Evolutionary conservation across 257 asterid genomes (phyloP).

Genomic region (Perilla frutescens): DNA sequence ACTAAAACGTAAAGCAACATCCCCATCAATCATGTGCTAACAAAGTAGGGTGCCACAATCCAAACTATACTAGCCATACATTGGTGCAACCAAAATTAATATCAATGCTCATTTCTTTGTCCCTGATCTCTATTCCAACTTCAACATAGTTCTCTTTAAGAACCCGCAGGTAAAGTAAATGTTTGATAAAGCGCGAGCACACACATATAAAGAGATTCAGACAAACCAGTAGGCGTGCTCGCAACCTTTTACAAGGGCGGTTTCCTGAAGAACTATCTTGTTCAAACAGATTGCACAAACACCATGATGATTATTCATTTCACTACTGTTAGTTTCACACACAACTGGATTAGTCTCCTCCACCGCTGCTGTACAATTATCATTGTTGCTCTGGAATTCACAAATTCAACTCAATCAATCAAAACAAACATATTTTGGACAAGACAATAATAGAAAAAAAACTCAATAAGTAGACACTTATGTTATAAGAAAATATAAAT

Average conservation of each 20-base stretch:
- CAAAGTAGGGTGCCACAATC: conserved; percentile 1
- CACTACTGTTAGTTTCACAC: conserved; percentile 31
- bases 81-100: background rate
- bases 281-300: conserved; percentile 74
- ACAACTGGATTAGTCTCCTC: conserved; percentile 37
- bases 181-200: background rate
- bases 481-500: background rate
- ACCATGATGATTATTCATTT: conserved; percentile 56
- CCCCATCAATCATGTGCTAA: background rate
- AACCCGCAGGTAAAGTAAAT: background rate
- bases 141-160: background rate
- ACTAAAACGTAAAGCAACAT: background rate
- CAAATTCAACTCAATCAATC: conserved; percentile 27
- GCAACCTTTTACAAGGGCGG: conserved; percentile 95
- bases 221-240: conserved; percentile 98
- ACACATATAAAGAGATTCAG: conserved; percentile 33
- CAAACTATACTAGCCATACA: background rate
- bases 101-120: conserved; percentile 1
- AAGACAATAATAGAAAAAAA: background rate
- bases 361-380: conserved; percentile 42
- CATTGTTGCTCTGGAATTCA: conserved; percentile 46
- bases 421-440: background rate
- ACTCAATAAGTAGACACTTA: background rate
- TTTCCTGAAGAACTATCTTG: conserved; percentile 71
- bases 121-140: background rate